Evolutionary conservation across 768 basidiomycete genomes (phyloP).

Genomic region (Amanita inopinata): DNA sequence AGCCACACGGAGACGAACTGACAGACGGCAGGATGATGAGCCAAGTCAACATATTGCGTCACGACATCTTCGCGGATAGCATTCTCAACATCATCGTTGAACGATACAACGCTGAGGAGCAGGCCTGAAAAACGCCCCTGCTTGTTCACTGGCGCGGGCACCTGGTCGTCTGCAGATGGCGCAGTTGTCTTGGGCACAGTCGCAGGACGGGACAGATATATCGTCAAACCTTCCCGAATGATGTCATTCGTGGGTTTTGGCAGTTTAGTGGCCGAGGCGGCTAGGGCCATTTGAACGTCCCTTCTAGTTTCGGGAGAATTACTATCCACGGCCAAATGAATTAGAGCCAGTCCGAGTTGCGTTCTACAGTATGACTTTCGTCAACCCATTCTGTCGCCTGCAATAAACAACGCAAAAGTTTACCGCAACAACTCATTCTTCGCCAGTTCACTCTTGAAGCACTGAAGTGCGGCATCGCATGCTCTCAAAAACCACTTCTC

Average conservation of each 20-base stretch:
- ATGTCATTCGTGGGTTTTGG: slow-evolving; percentile 44
- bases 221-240: slow-evolving; percentile 49
- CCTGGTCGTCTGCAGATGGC: slow-evolving; percentile 21
- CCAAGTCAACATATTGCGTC: slow-evolving; percentile 50
- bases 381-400: background rate
- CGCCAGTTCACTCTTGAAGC: slow-evolving; percentile 37
- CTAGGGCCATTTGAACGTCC: slow-evolving; percentile 32
- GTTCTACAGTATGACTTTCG: slow-evolving; percentile 25
- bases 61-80: slow-evolving; percentile 35
- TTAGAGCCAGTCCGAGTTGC: slow-evolving; percentile 53
- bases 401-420: slow-evolving; percentile 13
- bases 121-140: slow-evolving; percentile 43
- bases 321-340: slow-evolving; percentile 61
- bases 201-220: slow-evolving; percentile 32
- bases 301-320: slow-evolving; percentile 44
- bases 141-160: slow-evolving; percentile 31
- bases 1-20: slow-evolving; percentile 18
- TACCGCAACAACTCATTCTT: slow-evolving; percentile 52
- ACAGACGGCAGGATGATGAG: slow-evolving; percentile 66
- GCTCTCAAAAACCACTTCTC: slow-evolving; percentile 73
- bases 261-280: slow-evolving; percentile 22
- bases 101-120: slow-evolving; percentile 40
- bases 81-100: slow-evolving; percentile 32
- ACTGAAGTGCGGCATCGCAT: slow-evolving; percentile 36
- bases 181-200: slow-evolving; percentile 17